Percentiles rank a stretch among this genome's conserved stretches.
These are phyloP conservation scores for Neurospora cerealis DNA, from an alignment of 495 filamentous ascomycete genomes.

Conservation along the genomic window DNA sequence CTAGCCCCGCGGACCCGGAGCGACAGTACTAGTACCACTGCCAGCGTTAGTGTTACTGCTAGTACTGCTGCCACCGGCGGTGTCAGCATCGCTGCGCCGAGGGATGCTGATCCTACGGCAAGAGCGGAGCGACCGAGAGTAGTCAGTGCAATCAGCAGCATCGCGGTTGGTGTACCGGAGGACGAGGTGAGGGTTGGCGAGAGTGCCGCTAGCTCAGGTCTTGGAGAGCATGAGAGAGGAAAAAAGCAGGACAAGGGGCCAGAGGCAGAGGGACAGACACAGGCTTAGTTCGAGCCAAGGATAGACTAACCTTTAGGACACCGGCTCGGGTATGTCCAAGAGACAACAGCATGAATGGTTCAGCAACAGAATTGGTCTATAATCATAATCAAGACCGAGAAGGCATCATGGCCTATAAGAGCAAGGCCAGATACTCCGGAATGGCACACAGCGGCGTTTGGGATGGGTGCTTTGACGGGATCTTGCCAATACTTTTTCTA, in stretches of 20 bases:
- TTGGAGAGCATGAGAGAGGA: constrained; percentile 3
- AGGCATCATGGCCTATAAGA: not conserved
- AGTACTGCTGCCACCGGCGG: constrained; percentile 17
- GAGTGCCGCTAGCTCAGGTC: constrained; percentile 42
- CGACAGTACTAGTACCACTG: constrained; percentile 31
- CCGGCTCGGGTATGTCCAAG: not conserved
- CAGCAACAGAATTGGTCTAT: not conserved
- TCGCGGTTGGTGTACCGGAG: constrained; percentile 36
- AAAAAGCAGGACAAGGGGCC: not conserved
- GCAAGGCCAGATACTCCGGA: not conserved
- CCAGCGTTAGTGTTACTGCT: constrained; percentile 31
- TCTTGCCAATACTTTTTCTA: not conserved
- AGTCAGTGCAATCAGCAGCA: constrained; percentile 26
- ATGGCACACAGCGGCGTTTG: not conserved
- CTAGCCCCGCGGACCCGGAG: constrained; percentile 10
- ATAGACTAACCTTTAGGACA: not conserved
- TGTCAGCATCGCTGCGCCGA: constrained; percentile 20
- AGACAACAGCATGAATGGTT: not conserved
- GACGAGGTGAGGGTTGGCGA: constrained; percentile 45
- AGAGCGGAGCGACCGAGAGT: constrained; percentile 22
- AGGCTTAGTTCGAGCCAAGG: not conserved
- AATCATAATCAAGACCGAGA: not conserved
- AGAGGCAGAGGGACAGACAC: not conserved
- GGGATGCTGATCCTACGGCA: constrained; percentile 8
- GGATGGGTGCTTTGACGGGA: not conserved